Evolutionary conservation across 805 yeast genomes (phyloP), one percentile per base, ranked within the genome.

Genomic region (Scheffersomyces spartinae): DNA sequence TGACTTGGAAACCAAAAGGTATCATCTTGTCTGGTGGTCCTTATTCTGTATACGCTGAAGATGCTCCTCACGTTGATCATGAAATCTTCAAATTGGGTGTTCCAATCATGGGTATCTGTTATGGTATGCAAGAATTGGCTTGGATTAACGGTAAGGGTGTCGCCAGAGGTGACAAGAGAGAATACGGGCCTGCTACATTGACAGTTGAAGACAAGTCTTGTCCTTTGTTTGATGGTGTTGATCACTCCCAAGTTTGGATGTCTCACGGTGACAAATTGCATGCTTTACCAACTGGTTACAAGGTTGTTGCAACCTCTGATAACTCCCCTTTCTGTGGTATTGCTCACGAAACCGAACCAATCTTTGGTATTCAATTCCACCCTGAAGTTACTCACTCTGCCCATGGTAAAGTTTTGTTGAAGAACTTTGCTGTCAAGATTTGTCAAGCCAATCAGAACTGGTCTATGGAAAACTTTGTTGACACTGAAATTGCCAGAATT

Each of bases 71-170:
- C 56, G 98, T 88, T 31, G 98, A 91, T 62, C 91, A 76, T 39
- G 96, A 72, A 29, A 74, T 91, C 33, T 91, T 91, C 64, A 71
- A 88, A 42, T 72, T 91, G 43, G 70, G 72, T 33, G 98, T 91
- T 18, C 98, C 98, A 37, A 80, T 91, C 46, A 66, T 91, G 40
- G 98, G 98, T 48, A 91, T 91, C 54, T 91, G 98, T 64, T 91
- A 91, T 61, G 98, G 98, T 58, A 81, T 91, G 88, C 98, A 91
- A 68, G 98, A 91, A 63, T 64, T 91, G 41, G 98, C 98, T 28
- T 88, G 97, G 97, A 77, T 85, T 46, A 83, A 83, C 56, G 93
- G 93, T 56, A 81, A 82, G 54, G 80, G 80, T 39, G 98, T 91
- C 32, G 82, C 84, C 32, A 78, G 95, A 55, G 94, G 95, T 57